phyloP scores from a whole-genome alignment of 768 basidiomycete species.

The Leccinellum luteum region DNA sequence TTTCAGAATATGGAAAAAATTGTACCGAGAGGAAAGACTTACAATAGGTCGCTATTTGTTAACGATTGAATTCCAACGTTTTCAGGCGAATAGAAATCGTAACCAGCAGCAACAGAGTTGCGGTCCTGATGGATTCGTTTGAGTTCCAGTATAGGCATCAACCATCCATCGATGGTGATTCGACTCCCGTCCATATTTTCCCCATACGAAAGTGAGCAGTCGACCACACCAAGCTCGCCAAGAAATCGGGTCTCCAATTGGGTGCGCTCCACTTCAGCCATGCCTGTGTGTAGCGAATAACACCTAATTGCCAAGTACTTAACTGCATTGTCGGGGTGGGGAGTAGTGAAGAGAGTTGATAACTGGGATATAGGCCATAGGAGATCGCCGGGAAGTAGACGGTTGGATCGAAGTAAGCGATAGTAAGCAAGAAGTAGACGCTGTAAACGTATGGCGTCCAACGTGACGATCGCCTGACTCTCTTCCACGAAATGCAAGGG shows the following conservation, averaged over 20 bases:
- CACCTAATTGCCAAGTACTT: slow-evolving; percentile 73
- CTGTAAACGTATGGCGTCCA: slow-evolving; percentile 55
- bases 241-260: slow-evolving; percentile 60
- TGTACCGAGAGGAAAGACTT: slow-evolving; percentile 11
- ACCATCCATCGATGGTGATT: slow-evolving; percentile 70
- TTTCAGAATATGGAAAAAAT: slow-evolving; percentile 12
- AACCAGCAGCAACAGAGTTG: slow-evolving; percentile 39
- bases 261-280: slow-evolving; percentile 74
- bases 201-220: slow-evolving; percentile 63
- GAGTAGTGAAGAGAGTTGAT: slow-evolving; percentile 41
- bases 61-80: slow-evolving; percentile 35
- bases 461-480: slow-evolving; percentile 24
- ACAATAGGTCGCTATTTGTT: slow-evolving; percentile 56
- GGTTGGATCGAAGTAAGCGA: slow-evolving; percentile 74
- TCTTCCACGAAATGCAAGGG: slow-evolving; percentile 49
- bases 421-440: slow-evolving; percentile 75
- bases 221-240: slow-evolving; percentile 55
- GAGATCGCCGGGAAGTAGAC: slow-evolving; percentile 58
- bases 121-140: slow-evolving; percentile 55
- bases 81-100: slow-evolving; percentile 47
- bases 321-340: slow-evolving; percentile 62
- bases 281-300: slow-evolving; percentile 71
- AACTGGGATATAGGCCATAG: slow-evolving; percentile 55
- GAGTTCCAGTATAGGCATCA: slow-evolving; percentile 70
- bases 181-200: slow-evolving; percentile 44